Evolutionary conservation across 2,329 filamentous ascomycete genomes (phyloP), one percentile per base, ranked within the genome.

Genomic region (Fusarium chaquense): DNA sequence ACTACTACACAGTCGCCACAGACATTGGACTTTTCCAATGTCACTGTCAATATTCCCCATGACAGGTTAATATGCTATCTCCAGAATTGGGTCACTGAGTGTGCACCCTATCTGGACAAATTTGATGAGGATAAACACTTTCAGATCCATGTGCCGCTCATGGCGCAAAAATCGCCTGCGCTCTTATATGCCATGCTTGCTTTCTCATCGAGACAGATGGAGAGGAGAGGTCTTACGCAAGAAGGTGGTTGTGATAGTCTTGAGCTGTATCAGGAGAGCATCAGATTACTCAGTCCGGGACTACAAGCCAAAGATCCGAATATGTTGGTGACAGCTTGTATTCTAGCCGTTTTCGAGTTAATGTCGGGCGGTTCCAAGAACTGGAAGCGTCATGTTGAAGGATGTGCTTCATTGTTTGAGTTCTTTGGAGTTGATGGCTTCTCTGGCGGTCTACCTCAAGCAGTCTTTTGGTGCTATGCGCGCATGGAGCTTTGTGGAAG

Each of bases 381-480:
- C 56, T 88, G 86, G 86, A 78, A 82, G 11, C 81, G 84, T 2
- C 86, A 88, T 74, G 74, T 88, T 5, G 86, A 88, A 55, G 86
- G 86, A 0, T 87, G 85, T 65, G 85, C 86, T 2, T 81, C 84
- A 2, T 73, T 88, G 2, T 83, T 88, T 24, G 81, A 83, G 62
- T 81, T 83, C 2, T 82, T 84, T 58, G 81, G 80, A 3, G 83
- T 88, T 7, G 81, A 84, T 38, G 86, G 86, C 1, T 78, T 78
- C 61, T 77, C 76, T 4, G 77, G 76, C 13, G 77, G 77, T n/a
- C 81, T 86, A 5, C 79, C 81, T 8, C 84, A 86, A 67, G 85
- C 85, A 0, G 78, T 88, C 0, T 88, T 88, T 65, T 88, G 86
- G 86, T 87, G 85, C 67, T 88, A 86, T 70, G 85, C 84, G 0